Conservation (phyloP, 2,329 filamentous ascomycete species). For the Thermothelomyces thermophilus region DNA sequence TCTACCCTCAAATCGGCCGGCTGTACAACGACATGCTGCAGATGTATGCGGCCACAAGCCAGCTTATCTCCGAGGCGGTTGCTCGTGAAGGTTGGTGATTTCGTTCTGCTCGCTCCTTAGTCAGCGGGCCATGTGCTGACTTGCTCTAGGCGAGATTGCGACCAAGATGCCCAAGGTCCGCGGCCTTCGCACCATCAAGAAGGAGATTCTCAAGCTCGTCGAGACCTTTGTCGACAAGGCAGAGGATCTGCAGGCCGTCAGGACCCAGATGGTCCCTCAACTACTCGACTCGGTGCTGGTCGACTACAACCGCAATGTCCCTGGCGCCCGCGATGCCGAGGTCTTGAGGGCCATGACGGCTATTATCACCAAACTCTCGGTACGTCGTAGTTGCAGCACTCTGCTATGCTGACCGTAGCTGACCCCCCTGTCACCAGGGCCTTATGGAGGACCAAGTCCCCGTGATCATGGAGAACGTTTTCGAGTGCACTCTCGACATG, state of each 20-base stretch:
- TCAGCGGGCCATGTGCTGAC: slow-evolving; percentile 16
- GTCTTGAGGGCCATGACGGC: slow-evolving; percentile 97
- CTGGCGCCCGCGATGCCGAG: slow-evolving; percentile 91
- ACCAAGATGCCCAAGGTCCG: slow-evolving; percentile 97
- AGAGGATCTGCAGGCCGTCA: slow-evolving; percentile 89
- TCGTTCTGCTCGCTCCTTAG: neutral
- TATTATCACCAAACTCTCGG: slow-evolving; percentile 92
- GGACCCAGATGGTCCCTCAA: slow-evolving; percentile 90
- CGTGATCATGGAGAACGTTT: slow-evolving; percentile 96
- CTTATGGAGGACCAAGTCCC: slow-evolving; percentile 99
- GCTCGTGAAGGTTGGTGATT: slow-evolving; percentile 62
- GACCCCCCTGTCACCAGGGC: slow-evolving; percentile 43
- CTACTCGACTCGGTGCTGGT: slow-evolving; percentile 88
- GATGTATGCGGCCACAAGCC: slow-evolving; percentile 97
- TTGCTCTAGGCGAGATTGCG: slow-evolving; percentile 66
- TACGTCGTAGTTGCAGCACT: slow-evolving; percentile 48
- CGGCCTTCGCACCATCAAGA: slow-evolving; percentile 94
- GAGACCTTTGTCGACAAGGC: slow-evolving; percentile 98
- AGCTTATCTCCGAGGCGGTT: slow-evolving; percentile 90
- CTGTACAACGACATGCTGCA: slow-evolving; percentile 98
- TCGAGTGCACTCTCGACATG: slow-evolving; percentile 98
- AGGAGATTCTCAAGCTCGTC: slow-evolving; percentile 96
- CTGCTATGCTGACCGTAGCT: neutral
- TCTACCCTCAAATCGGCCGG: slow-evolving; percentile 93
- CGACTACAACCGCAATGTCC: slow-evolving; percentile 95